These are phyloP conservation scores for Eudorina sp. DNA, from an alignment of 139 green algal genomes.

Conservation along the genomic window DNA sequence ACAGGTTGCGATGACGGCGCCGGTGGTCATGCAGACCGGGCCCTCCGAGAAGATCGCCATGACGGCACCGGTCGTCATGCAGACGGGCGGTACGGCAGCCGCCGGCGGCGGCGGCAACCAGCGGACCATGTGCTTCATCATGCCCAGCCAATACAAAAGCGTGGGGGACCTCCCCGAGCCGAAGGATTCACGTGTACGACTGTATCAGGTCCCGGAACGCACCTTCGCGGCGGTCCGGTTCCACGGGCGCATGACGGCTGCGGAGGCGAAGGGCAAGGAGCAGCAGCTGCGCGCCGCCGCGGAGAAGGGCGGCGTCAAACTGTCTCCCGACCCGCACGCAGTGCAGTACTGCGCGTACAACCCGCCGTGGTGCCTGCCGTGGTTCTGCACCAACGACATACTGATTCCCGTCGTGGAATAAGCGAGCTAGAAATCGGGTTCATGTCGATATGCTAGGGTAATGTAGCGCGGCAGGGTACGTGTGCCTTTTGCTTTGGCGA, in stretches of 20 bases:
- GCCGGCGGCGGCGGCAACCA: not conserved
- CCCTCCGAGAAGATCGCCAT: conserved; percentile 42
- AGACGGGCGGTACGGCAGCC: not conserved
- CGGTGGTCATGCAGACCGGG: conserved; percentile 23
- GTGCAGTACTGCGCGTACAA: conserved; percentile 42
- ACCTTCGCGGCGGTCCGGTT: conserved; percentile 33
- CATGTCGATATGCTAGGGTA: no score
- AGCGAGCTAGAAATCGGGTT: no score
- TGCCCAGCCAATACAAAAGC: conserved; percentile 36
- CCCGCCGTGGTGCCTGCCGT: conserved; percentile 49
- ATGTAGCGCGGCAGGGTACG: no score
- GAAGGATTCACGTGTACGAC: conserved; percentile 17
- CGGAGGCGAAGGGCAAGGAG: not conserved
- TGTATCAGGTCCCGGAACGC: conserved; percentile 35
- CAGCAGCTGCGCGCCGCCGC: conserved; percentile 18
- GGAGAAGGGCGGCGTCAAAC: not conserved
- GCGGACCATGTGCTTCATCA: conserved; percentile 41
- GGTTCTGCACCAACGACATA: conserved; percentile 36
- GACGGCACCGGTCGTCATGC: conserved; percentile 48
- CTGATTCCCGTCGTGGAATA: conserved; percentile 48
- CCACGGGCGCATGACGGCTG: not conserved
- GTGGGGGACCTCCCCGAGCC: conserved; percentile 13
- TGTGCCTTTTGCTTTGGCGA: no score
- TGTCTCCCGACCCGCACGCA: not conserved
- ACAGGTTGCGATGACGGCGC: conserved; percentile 44